Conservation (phyloP, 1,284 basidiomycete genomes). For the Naganishia sp. region DNA sequence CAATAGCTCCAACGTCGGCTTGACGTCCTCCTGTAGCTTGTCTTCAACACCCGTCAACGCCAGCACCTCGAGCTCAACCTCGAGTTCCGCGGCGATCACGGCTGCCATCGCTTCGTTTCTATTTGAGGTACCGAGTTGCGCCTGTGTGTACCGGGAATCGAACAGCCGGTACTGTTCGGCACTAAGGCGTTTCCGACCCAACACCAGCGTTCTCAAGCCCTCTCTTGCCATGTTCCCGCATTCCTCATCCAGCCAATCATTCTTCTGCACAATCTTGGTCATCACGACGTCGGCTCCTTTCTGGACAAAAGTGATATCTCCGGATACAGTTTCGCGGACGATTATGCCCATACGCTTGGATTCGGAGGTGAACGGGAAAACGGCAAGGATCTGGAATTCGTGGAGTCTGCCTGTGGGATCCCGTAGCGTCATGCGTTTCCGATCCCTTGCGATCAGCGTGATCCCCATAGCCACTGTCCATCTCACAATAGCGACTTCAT, state of each 20-base stretch:
- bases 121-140: constrained; percentile 73
- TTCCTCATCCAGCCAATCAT: constrained; percentile 99
- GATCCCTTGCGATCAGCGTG: constrained; percentile 81
- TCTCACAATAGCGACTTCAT: constrained; percentile 98
- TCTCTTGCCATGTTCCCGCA: constrained; percentile 98
- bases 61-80: constrained; percentile 85
- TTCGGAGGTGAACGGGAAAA: constrained; percentile 98
- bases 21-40: constrained; percentile 96
- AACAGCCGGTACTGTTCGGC: constrained; percentile 72
- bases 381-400: constrained; percentile 81
- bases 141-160: constrained; percentile 71
- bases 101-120: constrained; percentile 76
- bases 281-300: constrained; percentile 99
- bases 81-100: constrained; percentile 76
- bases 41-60: constrained; percentile 98
- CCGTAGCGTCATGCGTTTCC: constrained; percentile 77
- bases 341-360: constrained; percentile 99
- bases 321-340: constrained; percentile 72
- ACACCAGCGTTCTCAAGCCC: constrained; percentile 88
- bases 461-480: constrained; percentile 96
- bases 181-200: constrained; percentile 77
- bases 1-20: constrained; percentile 85
- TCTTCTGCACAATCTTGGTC: constrained; percentile 88
- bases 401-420: constrained; percentile 66
- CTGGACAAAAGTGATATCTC: constrained; percentile 85